Evolutionary conservation across 1,139 yeast genomes (phyloP), one percentile per base, ranked within the genome.

Genomic region (Cylindricascospora bacillispora): DNA sequence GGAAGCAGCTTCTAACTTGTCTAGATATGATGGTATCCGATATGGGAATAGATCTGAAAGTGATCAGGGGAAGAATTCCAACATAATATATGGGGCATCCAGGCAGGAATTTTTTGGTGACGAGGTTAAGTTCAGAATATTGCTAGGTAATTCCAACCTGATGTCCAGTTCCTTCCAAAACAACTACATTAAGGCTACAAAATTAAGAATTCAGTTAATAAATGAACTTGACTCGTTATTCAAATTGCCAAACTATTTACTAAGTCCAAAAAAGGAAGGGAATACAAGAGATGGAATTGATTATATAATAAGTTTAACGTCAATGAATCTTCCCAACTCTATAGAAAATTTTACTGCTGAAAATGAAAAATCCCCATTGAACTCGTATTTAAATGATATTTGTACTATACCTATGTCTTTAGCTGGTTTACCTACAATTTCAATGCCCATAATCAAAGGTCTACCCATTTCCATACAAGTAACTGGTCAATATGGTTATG

Each of bases 1-100:
- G 0, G 98, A 92, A 49, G 97, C 95, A 0, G 76, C 93, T 0
- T 86, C 98, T 0, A 89, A 92, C 49, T 63, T 92, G 28, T 70
- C 95, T 2, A 63, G 95, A 22, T 92, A 70, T 46, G 98, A 89
- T 54, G 98, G 98, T 2, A 61, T 86, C 15, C 62, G 95, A 30
- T 92, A 79, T 47, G 97, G 97, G 1, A 56, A 54, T 17, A 56
- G 75, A 25, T 38, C 30, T 1, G 26, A 36, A 2, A 45, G 47
- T 2, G 52, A 52, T 13, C 58, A 57, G 21, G 60, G 61, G 13
- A 54, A 57, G 16, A 62, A 58, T 12, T 54, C 49, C 15, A 18
- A 18, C 21, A 10, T 7, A 10, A 7, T 7, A 7, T 7, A 18
- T 18, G 10, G 7, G 7, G 21, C 21, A 18, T 7, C 21, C 7